Evolutionary conservation across 208 protist species (phyloP).

Genomic region (Leishmania arabica): DNA sequence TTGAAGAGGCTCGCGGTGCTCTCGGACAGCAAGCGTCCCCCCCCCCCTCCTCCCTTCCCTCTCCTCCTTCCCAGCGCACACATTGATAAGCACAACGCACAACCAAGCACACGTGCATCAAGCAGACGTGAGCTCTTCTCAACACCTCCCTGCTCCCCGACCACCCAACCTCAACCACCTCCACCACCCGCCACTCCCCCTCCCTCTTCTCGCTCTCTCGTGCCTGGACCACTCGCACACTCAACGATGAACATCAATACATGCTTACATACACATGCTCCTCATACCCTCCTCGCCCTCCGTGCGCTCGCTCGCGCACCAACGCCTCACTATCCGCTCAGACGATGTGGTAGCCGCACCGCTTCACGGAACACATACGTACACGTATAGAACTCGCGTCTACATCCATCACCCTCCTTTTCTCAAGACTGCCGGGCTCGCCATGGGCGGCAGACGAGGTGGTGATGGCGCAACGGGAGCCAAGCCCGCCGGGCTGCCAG

Average conservation of each 20-base stretch:
- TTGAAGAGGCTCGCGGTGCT: neutral
- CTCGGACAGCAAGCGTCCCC: neutral
- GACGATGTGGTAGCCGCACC: neutral
- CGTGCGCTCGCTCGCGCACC: neutral
- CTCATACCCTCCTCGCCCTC: neutral
- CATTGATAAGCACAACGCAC: neutral
- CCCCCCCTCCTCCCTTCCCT: too few relatives aligned
- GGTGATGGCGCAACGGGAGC: neutral
- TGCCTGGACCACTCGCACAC: neutral
- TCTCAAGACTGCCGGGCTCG: neutral
- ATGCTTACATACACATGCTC: neutral
- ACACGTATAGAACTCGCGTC: constrained; percentile 5
- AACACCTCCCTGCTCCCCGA: neutral
- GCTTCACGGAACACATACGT: neutral
- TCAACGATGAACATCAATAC: neutral
- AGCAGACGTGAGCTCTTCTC: neutral
- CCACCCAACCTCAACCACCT: neutral
- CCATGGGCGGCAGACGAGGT: neutral
- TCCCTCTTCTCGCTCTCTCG: neutral
- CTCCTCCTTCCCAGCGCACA: neutral
- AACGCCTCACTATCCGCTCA: neutral
- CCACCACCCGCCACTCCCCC: neutral
- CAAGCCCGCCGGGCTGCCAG: neutral
- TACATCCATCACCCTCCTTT: neutral
- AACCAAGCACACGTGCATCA: neutral